These are phyloP conservation scores for Aureoboletus auriporus DNA, from an alignment of 768 basidiomycete species.

Conservation along the genomic window DNA sequence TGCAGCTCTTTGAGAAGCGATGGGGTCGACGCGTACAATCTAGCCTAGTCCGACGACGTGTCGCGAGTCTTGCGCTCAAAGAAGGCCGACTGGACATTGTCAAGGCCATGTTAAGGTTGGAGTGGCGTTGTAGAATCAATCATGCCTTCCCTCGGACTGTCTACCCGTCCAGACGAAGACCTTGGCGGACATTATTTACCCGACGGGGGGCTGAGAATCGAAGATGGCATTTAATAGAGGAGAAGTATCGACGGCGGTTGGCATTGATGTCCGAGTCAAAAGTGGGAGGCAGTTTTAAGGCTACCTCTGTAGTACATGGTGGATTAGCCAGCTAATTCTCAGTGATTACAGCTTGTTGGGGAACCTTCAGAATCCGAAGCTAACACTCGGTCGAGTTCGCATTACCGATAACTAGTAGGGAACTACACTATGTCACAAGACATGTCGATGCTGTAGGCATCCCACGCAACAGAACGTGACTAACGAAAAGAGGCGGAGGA, in stretches of 20 bases:
- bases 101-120: slow-evolving; percentile 19
- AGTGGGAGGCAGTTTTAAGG: not conserved
- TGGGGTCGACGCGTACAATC: slow-evolving; percentile 60
- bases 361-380: too few species aligned
- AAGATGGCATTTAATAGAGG: slow-evolving; percentile 25
- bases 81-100: slow-evolving; percentile 58
- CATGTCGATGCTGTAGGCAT: slow-evolving; percentile 7
- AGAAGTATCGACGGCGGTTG: slow-evolving; percentile 17
- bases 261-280: not conserved
- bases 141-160: slow-evolving; percentile 7
- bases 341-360: not conserved
- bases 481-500: not conserved
- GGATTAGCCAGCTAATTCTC: not conserved
- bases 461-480: slow-evolving; percentile 4
- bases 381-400: slow-evolving; percentile 10
- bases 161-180: slow-evolving; percentile 11
- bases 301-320: not conserved
- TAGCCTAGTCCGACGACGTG: slow-evolving; percentile 53
- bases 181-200: slow-evolving; percentile 21
- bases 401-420: slow-evolving; percentile 15
- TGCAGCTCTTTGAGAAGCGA: slow-evolving; percentile 42
- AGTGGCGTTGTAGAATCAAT: slow-evolving; percentile 9
- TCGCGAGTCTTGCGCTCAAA: slow-evolving; percentile 57
- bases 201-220: slow-evolving; percentile 29
- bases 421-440: slow-evolving; percentile 22